Conservation (phyloP, 169 alveolate genomes). For the Plasmodium inui region DNA sequence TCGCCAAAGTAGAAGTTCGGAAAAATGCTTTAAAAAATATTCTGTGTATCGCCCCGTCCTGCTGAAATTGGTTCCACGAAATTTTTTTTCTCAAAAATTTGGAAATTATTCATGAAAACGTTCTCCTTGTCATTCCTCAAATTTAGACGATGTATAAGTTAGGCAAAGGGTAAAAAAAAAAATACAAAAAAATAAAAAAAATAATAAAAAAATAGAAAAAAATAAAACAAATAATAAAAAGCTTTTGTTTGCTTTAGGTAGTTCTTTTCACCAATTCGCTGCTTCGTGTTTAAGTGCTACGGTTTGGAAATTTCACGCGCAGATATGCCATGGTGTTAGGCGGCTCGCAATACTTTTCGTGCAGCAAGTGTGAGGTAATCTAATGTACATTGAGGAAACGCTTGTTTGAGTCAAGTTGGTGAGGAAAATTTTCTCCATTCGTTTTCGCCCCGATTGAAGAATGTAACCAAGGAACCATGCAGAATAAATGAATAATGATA, state of each 20-base stretch:
- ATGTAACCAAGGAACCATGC: not conserved
- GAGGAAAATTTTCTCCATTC: not conserved
- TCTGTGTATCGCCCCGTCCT: not conserved
- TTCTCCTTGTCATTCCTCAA: not conserved
- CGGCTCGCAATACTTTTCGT: not conserved
- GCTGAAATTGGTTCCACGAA: not conserved
- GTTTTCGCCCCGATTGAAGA: not conserved
- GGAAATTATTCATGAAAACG: not conserved
- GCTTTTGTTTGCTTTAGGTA: not conserved
- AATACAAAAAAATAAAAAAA: too few species aligned
- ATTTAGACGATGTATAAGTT: not conserved
- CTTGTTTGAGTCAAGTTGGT: not conserved
- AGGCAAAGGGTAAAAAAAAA: not conserved
- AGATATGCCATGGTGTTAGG: not conserved
- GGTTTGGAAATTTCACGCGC: not conserved
- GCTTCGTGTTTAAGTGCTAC: not conserved
- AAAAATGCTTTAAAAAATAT: not conserved
- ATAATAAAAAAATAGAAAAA: too few species aligned
- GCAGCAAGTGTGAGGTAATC: not conserved
- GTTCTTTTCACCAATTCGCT: not conserved
- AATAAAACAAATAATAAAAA: too few species aligned
- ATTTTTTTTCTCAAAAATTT: not conserved
- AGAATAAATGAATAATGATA: not conserved
- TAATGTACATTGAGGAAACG: not conserved
- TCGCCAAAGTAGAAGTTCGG: not conserved